phyloP scores from a whole-genome alignment of 129 eudicot species.

The Lactuca sativa region DNA sequence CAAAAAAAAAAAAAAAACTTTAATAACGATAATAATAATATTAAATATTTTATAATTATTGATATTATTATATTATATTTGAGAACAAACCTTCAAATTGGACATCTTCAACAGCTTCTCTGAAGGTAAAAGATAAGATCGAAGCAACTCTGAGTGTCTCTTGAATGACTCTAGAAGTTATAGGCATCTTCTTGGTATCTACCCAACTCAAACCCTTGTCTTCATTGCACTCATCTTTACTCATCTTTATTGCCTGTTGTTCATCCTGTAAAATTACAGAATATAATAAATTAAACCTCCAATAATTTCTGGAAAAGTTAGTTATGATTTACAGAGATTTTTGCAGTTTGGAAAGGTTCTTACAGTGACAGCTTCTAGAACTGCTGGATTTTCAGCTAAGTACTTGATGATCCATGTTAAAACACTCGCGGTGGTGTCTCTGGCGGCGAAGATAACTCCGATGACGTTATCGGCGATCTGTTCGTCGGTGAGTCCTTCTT shows the following conservation, averaged over 20 bases:
- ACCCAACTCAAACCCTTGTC: constrained; percentile 52
- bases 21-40: too few relatives aligned
- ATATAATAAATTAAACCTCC: not conserved
- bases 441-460: constrained; percentile 56
- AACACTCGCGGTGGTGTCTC: constrained; percentile 53
- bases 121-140: constrained; percentile 54
- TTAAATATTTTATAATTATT: too few relatives aligned
- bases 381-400: constrained; percentile 32
- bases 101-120: constrained; percentile 55
- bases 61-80: too few relatives aligned
- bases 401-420: constrained; percentile 54
- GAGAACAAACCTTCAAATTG: constrained; percentile 42
- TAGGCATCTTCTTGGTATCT: constrained; percentile 53
- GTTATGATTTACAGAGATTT: not conserved
- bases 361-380: constrained; percentile 41
- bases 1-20: not conserved
- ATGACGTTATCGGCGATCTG: constrained; percentile 55
- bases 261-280: constrained; percentile 31
- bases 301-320: not conserved
- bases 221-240: constrained; percentile 20
- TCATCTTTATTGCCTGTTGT: constrained; percentile 35
- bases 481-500: constrained; percentile 37
- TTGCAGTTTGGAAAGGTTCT: not conserved
- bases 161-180: constrained; percentile 46
- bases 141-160: constrained; percentile 67